These are phyloP conservation scores for Clitopilus hobsonii DNA, from an alignment of 768 basidiomycete genomes.

Conservation along the genomic window DNA sequence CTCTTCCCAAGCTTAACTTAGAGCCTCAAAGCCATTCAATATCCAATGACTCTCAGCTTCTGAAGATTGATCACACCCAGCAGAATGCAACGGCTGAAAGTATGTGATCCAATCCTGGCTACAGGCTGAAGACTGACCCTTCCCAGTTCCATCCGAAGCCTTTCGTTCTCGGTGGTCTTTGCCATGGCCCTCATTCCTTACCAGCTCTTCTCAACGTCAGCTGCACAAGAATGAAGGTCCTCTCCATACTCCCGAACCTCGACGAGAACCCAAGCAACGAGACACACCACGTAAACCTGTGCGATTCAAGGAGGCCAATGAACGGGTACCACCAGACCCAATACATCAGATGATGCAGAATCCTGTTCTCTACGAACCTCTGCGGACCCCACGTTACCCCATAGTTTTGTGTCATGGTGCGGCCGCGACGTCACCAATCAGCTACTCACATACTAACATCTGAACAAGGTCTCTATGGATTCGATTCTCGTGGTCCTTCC, in stretches of 20 bases:
- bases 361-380: slow-evolving; percentile 74
- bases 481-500: slow-evolving; percentile 83
- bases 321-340: slow-evolving; percentile 30
- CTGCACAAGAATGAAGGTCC: slow-evolving; percentile 12
- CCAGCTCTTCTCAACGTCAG: slow-evolving; percentile 13
- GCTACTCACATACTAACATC: slow-evolving; percentile 4
- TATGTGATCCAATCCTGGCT: neutral
- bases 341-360: slow-evolving; percentile 72
- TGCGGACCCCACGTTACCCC: slow-evolving; percentile 79
- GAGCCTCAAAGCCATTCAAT: neutral
- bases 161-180: slow-evolving; percentile 10
- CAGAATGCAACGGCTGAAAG: neutral
- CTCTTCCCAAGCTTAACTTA: neutral
- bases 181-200: slow-evolving; percentile 22
- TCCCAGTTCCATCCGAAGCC: neutral
- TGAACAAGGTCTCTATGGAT: slow-evolving; percentile 81
- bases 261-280: slow-evolving; percentile 5
- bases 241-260: slow-evolving; percentile 13
- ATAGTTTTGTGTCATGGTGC: slow-evolving; percentile 95
- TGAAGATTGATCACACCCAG: neutral
- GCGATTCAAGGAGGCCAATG: slow-evolving; percentile 16
- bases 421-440: slow-evolving; percentile 11
- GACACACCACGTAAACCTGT: slow-evolving; percentile 9
- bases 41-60: neutral
- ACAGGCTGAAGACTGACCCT: neutral